These are phyloP conservation scores for Pisolithus thermaeus DNA, from an alignment of 1,284 basidiomycete species.

Conservation along the genomic window DNA sequence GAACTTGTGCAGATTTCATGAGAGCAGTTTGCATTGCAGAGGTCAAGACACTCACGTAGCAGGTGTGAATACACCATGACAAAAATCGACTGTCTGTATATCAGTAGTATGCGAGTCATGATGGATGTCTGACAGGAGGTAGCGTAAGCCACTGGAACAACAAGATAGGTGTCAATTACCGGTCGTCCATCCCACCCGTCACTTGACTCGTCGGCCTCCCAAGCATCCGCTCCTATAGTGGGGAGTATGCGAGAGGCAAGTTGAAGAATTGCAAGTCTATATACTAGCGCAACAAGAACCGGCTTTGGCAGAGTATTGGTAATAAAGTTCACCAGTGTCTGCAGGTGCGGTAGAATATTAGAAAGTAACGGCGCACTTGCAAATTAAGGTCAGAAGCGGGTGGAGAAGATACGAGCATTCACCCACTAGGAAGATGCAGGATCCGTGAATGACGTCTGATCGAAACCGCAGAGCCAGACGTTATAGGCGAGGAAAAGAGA, in stretches of 20 bases:
- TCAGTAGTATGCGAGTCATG: conserved; percentile 66
- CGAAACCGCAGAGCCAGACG: conserved; percentile 76
- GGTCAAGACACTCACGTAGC: conserved; percentile 46
- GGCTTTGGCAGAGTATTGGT: conserved; percentile 80
- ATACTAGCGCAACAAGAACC: conserved; percentile 77
- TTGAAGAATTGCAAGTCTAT: conserved; percentile 80
- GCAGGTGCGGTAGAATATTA: conserved; percentile 75
- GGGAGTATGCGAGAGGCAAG: conserved; percentile 80
- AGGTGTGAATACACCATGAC: conserved; percentile 83
- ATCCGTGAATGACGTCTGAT: conserved; percentile 61
- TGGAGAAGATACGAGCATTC: background rate
- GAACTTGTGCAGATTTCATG: conserved; percentile 37
- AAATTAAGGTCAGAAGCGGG: conserved; percentile 9
- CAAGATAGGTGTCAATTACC: conserved; percentile 32
- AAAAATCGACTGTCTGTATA: conserved; percentile 76
- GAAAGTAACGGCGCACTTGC: conserved; percentile 64
- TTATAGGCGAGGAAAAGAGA: conserved; percentile 85
- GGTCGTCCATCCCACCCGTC: conserved; percentile 69
- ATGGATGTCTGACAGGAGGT: conserved; percentile 58
- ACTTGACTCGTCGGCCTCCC: conserved; percentile 64
- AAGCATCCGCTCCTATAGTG: conserved; percentile 75
- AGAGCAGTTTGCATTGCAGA: conserved; percentile 1
- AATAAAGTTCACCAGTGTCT: conserved; percentile 72
- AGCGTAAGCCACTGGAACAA: conserved; percentile 1
- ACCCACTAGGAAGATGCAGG: conserved; percentile 73